Base-by-base conservation (phyloP, 257 asterid species). In the Nicotiana sylvestris region DNA sequence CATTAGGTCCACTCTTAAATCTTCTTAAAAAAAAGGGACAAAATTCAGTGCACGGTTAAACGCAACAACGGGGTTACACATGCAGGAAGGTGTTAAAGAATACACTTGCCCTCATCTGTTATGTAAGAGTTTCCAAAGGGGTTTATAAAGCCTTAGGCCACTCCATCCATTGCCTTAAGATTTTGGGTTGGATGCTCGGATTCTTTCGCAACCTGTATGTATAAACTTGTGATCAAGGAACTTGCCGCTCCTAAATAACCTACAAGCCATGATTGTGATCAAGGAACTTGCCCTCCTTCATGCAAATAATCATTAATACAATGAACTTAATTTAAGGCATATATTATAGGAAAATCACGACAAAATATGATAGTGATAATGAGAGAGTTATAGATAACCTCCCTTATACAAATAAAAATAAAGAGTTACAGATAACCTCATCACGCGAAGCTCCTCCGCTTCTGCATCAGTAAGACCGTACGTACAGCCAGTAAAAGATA, bases 401-500 rank as follows among this genome's bases (percentile, higher is more conserved):
- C 30, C 30, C 30, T 29, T 29, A 29, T 29, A 29, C 21, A 29
- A 29, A 29, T 29, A 29, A 29, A 30, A 60, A 29, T 18, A 27
- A 53, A 80, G 77, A 67, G n/a, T 17, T 49, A 46, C 17, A 76
- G 64, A 46, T 16, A 85, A 94, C 99, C 99, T 93, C 99, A 96
- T 91, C 67, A 89, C 32, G 84, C 85, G 87, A 87, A 96, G 98
- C 86, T 93, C 98, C 90, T 90, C 93, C 10, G 98, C 88, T 89
- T 96, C 99, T 51, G 91, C 88, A 82, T 86, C 88, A 81, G 92
- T 88, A 85, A 94, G 97, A 70, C 99, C 99, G 85, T 89, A 86
- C 6, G 95, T 94, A 83, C 99, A 96, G 81, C 99, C 99, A 86
- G 99, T 94, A 88, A 94, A 96, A 84, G 99, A 90, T 82, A 94